Conservation (phyloP, 305 asterid genomes). For the Galium porrigens region DNA sequence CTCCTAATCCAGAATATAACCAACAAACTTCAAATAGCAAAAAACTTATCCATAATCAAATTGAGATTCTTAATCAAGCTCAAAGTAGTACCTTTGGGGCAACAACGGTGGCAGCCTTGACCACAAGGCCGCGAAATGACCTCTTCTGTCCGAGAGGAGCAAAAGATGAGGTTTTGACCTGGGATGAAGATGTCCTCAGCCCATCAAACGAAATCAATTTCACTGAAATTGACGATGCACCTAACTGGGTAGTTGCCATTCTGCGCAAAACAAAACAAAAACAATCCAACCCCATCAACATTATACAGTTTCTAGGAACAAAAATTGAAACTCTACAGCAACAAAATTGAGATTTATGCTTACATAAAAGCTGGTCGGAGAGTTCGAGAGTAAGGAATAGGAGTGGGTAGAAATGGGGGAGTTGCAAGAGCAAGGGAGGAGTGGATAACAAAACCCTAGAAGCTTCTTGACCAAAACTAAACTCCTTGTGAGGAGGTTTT, state of each 20-base stretch:
- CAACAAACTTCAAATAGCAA: neutral
- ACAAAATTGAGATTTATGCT: neutral
- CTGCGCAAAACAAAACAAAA: slow-evolving; percentile 19
- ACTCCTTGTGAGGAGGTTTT: neutral
- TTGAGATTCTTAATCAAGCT: neutral
- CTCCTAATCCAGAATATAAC: neutral
- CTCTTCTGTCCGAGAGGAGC: slow-evolving; percentile 20
- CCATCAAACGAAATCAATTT: slow-evolving; percentile 34
- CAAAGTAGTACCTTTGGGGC: slow-evolving; percentile 54
- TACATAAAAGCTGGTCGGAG: slow-evolving; percentile 7
- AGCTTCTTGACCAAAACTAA: slow-evolving; percentile 12
- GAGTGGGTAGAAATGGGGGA: neutral
- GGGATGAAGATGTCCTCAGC: slow-evolving; percentile 18
- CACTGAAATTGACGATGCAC: slow-evolving; percentile 28
- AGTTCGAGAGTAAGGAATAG: neutral
- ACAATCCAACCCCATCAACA: slow-evolving; percentile 10
- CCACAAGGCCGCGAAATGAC: slow-evolving; percentile 50
- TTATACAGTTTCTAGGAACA: neutral
- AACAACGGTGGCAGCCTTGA: slow-evolving; percentile 69
- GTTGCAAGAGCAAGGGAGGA: slow-evolving; percentile 4
- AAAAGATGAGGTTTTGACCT: slow-evolving; percentile 20
- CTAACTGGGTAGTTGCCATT: slow-evolving; percentile 30
- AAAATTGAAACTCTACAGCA: neutral
- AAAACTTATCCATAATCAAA: neutral
- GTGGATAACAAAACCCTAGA: slow-evolving; percentile 37